These are phyloP conservation scores for Kalanchoe fedtschenkoi DNA, from an alignment of 164 flowering plant species.

Conservation along the genomic window DNA sequence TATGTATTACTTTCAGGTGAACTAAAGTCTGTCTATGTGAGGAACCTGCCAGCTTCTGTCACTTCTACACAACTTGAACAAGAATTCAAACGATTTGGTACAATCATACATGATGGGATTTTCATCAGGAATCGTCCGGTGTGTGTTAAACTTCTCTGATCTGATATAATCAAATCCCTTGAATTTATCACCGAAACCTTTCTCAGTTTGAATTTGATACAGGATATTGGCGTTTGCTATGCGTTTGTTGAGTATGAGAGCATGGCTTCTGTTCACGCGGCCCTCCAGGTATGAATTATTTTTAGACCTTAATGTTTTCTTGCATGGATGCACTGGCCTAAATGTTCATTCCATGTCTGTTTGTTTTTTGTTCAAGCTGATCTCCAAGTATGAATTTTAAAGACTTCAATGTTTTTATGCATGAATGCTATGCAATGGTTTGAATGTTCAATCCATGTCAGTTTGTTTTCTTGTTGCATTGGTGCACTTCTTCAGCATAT, in stretches of 20 bases:
- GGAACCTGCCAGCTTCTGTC: conserved; percentile 35
- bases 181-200: background rate
- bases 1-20: conserved; percentile 25
- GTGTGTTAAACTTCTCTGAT: background rate
- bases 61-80: conserved; percentile 44
- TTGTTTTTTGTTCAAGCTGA: too few relatives aligned
- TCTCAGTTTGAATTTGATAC: conserved; percentile 9
- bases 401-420: too few relatives aligned
- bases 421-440: too few relatives aligned
- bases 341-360: too few relatives aligned
- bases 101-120: conserved; percentile 58
- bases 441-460: too few relatives aligned
- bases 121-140: conserved; percentile 76
- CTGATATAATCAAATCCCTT: background rate
- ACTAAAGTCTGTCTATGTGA: conserved; percentile 51
- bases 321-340: too few relatives aligned
- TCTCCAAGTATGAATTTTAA: too few relatives aligned
- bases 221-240: conserved; percentile 69
- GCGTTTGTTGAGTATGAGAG: conserved; percentile 73
- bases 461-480: too few relatives aligned
- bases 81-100: conserved; percentile 51
- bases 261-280: conserved; percentile 36
- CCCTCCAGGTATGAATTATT: conserved; percentile 35
- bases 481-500: too few relatives aligned
- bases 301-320: too few relatives aligned